Base-by-base conservation (phyloP, 2,329 filamentous ascomycete genomes). In the Claviceps purpurea region DNA sequence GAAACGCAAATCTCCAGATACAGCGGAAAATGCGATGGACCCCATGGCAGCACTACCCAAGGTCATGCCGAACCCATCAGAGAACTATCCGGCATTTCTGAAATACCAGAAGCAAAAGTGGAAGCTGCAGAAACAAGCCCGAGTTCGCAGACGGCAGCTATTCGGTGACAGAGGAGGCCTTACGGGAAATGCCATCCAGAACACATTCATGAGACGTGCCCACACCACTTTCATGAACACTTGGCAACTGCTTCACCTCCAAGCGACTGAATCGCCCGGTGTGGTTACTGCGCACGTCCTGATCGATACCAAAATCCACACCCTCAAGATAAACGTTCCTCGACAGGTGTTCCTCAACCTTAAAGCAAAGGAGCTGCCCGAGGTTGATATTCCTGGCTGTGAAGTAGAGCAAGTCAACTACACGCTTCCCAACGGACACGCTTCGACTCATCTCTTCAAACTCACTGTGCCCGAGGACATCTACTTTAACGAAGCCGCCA, bases 51-150 rank as follows among this genome's bases (percentile, higher is more conserved):
- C 80, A 24, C 74, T 98, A 14, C 93, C 93, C 0, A 80, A 85
- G 55, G 77, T 80, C 43, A 94, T 95, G 85, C 91, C 93, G 1
- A 79, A 78, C 24, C 86, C 93, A 20, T 87, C 82, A 0, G 82
- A 93, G 48, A 85, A 98, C 66, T 99, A 99, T 59, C 73, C 81
- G 18, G 88, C 81, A 0, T 98, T 95, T 73, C 67, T 99, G 50
- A 78, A 85, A 62, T 97, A 97, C 62, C 93, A 98, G 65, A 99
- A 99, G 69, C 82, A 90, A 70, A 98, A 98, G 68, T 99, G 93
- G 93, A 96, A 91, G 71, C 85, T 97, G 40, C 93, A 99, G 65
- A 95, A 89, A 63, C 86, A 95, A 65, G 89, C 91, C 38, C 82
- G 93, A 22, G 77, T 84, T 55, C 83, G 91, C 44, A 79, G 94